Evolutionary conservation across 1,284 basidiomycete genomes (phyloP).

Genomic region (Pascua guehoae): DNA sequence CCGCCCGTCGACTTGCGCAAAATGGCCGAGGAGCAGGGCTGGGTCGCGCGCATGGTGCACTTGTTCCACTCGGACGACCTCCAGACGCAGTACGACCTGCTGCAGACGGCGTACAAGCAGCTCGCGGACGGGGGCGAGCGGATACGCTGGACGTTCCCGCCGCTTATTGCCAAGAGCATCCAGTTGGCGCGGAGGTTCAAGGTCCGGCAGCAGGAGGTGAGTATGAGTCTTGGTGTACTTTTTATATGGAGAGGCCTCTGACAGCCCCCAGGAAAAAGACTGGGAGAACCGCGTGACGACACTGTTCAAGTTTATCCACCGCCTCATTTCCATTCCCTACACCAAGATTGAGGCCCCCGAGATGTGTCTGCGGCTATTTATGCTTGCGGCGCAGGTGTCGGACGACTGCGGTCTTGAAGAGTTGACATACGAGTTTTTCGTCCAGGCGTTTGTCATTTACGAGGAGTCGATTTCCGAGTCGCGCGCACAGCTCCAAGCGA

Average conservation of each 20-base stretch:
- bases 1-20: constrained; percentile 70
- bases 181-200: constrained; percentile 87
- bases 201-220: constrained; percentile 54
- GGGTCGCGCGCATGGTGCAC: constrained; percentile 94
- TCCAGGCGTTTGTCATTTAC: constrained; percentile 91
- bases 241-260: too few species aligned
- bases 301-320: constrained; percentile 87
- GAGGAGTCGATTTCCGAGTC: constrained; percentile 92
- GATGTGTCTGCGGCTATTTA: constrained; percentile 83
- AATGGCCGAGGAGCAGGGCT: constrained; percentile 92
- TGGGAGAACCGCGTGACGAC: constrained; percentile 76
- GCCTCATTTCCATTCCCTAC: constrained; percentile 83
- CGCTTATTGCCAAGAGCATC: constrained; percentile 83
- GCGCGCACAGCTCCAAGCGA: constrained; percentile 85
- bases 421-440: constrained; percentile 90
- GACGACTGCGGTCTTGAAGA: constrained; percentile 92
- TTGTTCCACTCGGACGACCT: constrained; percentile 79
- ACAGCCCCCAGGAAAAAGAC: constrained; percentile 59
- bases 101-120: constrained; percentile 81
- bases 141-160: constrained; percentile 91
- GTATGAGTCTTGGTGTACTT: too few species aligned
- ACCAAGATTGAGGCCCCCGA: constrained; percentile 86
- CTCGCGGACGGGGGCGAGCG: constrained; percentile 87
- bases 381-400: constrained; percentile 87
- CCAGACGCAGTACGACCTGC: constrained; percentile 72